Percentiles rank a stretch among this genome's conserved stretches.
Evolutionary conservation across 495 filamentous ascomycete genomes (phyloP).

Genomic region (Penicillium cataractarum): DNA sequence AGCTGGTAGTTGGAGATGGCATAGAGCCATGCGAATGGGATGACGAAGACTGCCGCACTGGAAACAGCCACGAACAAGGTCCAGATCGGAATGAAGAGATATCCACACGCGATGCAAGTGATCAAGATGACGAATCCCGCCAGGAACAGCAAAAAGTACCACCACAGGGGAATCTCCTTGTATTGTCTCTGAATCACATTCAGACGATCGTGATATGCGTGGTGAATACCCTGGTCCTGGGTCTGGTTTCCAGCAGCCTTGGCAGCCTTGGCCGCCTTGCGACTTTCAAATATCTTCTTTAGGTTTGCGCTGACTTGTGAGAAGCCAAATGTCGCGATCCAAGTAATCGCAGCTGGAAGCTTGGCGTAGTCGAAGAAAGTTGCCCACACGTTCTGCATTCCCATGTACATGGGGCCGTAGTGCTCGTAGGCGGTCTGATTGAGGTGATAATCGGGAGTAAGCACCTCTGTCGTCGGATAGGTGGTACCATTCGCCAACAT

Average conservation of each 20-base stretch:
- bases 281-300: constrained; percentile 40
- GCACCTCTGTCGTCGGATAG: constrained; percentile 51
- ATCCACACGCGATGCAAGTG: constrained; percentile 46
- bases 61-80: constrained; percentile 56
- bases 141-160: constrained; percentile 54
- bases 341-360: constrained; percentile 56
- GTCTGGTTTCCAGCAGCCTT: constrained; percentile 31
- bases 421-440: constrained; percentile 58
- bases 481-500: constrained; percentile 52
- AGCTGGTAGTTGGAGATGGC: constrained; percentile 59
- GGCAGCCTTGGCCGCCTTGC: constrained; percentile 16
- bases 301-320: constrained; percentile 46
- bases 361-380: constrained; percentile 63
- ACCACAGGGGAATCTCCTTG: constrained; percentile 58
- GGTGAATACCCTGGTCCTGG: constrained; percentile 43
- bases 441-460: constrained; percentile 51
- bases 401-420: constrained; percentile 55
- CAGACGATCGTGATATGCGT: constrained; percentile 57
- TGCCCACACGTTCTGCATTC: constrained; percentile 55
- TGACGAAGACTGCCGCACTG: constrained; percentile 53
- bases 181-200: constrained; percentile 59
- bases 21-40: constrained; percentile 59
- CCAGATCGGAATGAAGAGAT: constrained; percentile 61
- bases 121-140: constrained; percentile 51
- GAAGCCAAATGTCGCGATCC: constrained; percentile 59